phyloP scores from a whole-genome alignment of 2,329 filamentous ascomycete species.

The Xylariaceae sp. region DNA sequence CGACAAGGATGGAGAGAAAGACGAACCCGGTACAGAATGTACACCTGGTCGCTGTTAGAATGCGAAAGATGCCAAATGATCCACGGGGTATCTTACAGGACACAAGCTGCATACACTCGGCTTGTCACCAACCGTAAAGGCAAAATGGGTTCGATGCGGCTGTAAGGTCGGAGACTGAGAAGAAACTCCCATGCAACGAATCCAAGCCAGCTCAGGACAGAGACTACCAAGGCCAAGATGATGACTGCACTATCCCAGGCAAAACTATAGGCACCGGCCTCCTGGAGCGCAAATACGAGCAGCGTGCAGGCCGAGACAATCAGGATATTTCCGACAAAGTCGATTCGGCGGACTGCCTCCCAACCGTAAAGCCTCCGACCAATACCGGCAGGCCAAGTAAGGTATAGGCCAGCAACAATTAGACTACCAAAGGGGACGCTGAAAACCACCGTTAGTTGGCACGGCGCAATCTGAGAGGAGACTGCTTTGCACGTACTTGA shows the following conservation, averaged over 20 bases:
- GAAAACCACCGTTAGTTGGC: background rate
- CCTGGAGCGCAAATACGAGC: slow-evolving; percentile 55
- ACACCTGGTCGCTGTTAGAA: slow-evolving; percentile 37
- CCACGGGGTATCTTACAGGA: slow-evolving; percentile 41
- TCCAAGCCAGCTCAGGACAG: slow-evolving; percentile 45
- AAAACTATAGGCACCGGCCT: slow-evolving; percentile 52
- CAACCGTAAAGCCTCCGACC: slow-evolving; percentile 37
- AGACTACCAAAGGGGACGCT: slow-evolving; percentile 50
- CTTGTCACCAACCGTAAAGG: slow-evolving; percentile 47
- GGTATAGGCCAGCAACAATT: slow-evolving; percentile 46
- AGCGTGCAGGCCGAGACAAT: slow-evolving; percentile 52
- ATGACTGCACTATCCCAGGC: slow-evolving; percentile 53
- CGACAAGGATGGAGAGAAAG: slow-evolving; percentile 57
- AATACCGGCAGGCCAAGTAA: slow-evolving; percentile 43
- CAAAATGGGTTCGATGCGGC: slow-evolving; percentile 53
- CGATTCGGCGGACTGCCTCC: slow-evolving; percentile 46
- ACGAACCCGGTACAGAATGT: slow-evolving; percentile 57
- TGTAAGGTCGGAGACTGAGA: slow-evolving; percentile 36
- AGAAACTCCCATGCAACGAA: slow-evolving; percentile 53
- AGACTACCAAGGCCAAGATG: slow-evolving; percentile 46
- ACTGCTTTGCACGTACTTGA: slow-evolving; percentile 48
- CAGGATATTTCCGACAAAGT: slow-evolving; percentile 50
- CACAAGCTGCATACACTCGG: slow-evolving; percentile 49
- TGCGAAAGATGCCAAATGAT: background rate
- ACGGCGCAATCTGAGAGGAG: background rate